A percentile compares a stretch with the other conserved stretches of the same genome.
These are phyloP conservation scores for Suillus alpinus DNA, from an alignment of 768 basidiomycete genomes.

Conservation along the genomic window DNA sequence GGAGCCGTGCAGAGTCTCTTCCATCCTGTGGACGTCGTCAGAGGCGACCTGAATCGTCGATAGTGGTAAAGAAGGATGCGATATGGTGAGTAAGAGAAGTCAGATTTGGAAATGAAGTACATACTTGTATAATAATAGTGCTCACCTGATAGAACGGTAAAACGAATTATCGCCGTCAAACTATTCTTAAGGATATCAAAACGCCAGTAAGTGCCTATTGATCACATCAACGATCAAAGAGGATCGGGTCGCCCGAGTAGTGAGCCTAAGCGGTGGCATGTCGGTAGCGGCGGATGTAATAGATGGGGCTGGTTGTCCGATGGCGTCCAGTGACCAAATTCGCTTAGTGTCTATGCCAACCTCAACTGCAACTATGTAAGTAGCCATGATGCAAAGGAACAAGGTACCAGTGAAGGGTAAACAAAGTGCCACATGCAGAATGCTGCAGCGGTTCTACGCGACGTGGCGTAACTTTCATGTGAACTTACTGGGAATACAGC, in stretches of 20 bases:
- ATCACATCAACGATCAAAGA: not conserved
- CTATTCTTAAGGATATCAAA: not conserved
- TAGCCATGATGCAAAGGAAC: not conserved
- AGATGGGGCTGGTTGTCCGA: not conserved
- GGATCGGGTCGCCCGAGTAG: no score
- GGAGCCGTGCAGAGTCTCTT: not conserved
- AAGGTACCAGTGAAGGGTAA: no score
- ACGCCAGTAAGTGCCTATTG: not conserved
- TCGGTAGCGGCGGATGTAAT: not conserved
- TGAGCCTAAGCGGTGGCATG: not conserved
- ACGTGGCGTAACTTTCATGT: not conserved
- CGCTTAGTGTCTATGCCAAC: not conserved
- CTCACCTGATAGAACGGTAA: not conserved
- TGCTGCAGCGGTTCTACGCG: not conserved
- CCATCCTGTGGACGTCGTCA: constrained; percentile 5
- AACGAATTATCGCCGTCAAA: not conserved
- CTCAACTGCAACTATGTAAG: not conserved
- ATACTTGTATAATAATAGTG: not conserved
- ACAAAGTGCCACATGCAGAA: not conserved
- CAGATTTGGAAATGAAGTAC: not conserved
- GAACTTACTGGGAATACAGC: not conserved
- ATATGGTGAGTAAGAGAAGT: not conserved
- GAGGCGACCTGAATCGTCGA: not conserved
- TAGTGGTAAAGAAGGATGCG: not conserved
- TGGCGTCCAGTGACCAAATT: not conserved